These are phyloP conservation scores for Catunica adiposa DNA, from an alignment of 2,329 filamentous ascomycete genomes.

Conservation along the genomic window DNA sequence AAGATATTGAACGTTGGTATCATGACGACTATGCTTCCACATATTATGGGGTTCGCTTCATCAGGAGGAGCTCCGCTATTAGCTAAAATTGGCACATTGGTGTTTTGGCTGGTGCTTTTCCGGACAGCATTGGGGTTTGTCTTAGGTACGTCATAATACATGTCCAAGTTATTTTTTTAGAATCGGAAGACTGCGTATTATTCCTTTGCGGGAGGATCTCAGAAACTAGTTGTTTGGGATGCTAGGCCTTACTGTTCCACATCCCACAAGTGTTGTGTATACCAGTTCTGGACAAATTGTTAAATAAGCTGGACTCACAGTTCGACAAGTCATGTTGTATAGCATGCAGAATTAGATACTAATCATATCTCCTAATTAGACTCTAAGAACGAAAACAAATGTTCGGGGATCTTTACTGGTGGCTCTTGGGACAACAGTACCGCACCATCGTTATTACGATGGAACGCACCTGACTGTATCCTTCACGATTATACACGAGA, in stretches of 20 bases:
- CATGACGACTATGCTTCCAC: neutral
- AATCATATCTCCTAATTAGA: neutral
- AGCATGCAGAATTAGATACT: neutral
- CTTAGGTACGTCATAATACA: neutral
- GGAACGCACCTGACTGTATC: slow-evolving; percentile 45
- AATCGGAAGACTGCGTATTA: no score
- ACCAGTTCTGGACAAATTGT: neutral
- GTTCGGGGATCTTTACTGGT: slow-evolving; percentile 31
- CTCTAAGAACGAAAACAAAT: slow-evolving; percentile 19
- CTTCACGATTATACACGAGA: slow-evolving; percentile 36
- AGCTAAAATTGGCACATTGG: neutral
- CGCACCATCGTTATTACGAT: slow-evolving; percentile 27
- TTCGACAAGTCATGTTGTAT: neutral
- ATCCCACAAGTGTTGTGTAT: no score
- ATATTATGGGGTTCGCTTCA: neutral
- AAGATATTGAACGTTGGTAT: no score
- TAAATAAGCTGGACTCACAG: neutral
- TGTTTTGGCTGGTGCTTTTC: neutral
- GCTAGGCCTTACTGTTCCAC: no score
- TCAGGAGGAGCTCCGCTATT: neutral
- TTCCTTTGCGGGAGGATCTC: no score
- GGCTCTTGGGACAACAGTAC: slow-evolving; percentile 32
- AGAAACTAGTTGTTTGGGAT: no score
- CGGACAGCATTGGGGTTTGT: neutral
- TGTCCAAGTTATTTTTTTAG: neutral